Evolutionary conservation across 2,329 filamentous ascomycete genomes (phyloP).

Genomic region (Clonostachys byssicola): DNA sequence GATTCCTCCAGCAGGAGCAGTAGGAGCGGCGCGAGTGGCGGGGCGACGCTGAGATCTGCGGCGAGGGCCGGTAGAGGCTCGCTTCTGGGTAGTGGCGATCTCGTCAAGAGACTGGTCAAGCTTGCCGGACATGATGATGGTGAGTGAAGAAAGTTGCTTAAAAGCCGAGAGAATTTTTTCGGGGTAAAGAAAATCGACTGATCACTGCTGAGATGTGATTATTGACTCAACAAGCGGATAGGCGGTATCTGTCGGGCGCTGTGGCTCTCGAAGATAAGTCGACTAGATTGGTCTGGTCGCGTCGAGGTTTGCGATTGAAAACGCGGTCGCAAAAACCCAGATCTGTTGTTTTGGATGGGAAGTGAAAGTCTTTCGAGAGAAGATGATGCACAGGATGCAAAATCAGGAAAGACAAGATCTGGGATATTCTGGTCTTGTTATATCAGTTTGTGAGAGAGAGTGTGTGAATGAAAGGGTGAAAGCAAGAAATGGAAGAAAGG

Average conservation of each 20-base stretch:
- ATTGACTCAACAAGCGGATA: too few relatives aligned
- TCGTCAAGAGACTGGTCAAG: conserved; percentile 97
- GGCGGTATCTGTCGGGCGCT: too few relatives aligned
- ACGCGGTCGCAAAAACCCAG: too few relatives aligned
- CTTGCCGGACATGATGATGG: conserved; percentile 78
- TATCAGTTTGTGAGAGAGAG: conserved; percentile 1
- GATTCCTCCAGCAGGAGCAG: conserved; percentile 79
- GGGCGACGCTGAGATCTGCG: conserved; percentile 32
- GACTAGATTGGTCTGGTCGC: too few relatives aligned
- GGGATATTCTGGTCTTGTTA: conserved; percentile 3
- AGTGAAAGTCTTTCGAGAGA: too few relatives aligned
- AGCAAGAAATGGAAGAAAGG: conserved; percentile 1
- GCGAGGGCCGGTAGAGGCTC: conserved; percentile 46
- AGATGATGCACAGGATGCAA: conserved; percentile 9
- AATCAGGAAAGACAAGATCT: conserved; percentile 9
- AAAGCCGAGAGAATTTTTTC: too few relatives aligned
- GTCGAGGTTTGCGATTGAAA: too few relatives aligned
- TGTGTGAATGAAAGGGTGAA: conserved; percentile 2
- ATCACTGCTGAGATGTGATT: too few relatives aligned
- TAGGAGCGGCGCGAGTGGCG: conserved; percentile 43
- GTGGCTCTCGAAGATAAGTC: too few relatives aligned
- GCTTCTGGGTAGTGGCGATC: conserved; percentile 78
- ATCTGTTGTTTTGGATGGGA: too few relatives aligned
- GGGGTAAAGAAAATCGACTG: too few relatives aligned
- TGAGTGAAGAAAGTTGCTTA: neutral